A percentile compares a stretch with the other conserved stretches of the same genome.
These are phyloP conservation scores for Euphorbia tirucalli DNA, from an alignment of 345 rosid species.

Conservation along the genomic window DNA sequence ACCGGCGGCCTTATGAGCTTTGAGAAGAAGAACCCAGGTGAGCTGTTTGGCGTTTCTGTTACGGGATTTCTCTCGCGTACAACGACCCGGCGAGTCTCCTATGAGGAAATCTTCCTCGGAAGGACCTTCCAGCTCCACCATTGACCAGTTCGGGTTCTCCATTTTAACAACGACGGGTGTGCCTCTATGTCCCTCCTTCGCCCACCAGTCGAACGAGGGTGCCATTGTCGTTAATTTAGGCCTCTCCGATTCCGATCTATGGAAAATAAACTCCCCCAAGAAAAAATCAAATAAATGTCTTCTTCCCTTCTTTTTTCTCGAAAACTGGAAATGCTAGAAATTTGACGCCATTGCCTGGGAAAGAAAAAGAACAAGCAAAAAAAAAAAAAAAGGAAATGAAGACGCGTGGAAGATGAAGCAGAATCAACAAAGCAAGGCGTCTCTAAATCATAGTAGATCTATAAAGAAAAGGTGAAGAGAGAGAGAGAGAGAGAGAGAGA, in stretches of 20 bases:
- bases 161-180: slow-evolving; percentile 97
- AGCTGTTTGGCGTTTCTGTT: slow-evolving; percentile 96
- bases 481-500: slow-evolving; percentile 1
- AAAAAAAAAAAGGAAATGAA: slow-evolving; percentile 13
- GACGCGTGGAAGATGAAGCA: slow-evolving; percentile 41
- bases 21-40: slow-evolving; percentile 93
- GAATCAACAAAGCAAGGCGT: slow-evolving; percentile 24
- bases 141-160: slow-evolving; percentile 99
- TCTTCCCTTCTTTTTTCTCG: neutral
- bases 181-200: slow-evolving; percentile 64
- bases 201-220: slow-evolving; percentile 82
- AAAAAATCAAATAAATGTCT: neutral
- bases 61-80: slow-evolving; percentile 47
- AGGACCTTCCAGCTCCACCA: slow-evolving; percentile 84
- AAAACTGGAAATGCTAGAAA: slow-evolving; percentile 23
- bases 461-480: slow-evolving; percentile 6
- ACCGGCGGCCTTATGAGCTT: slow-evolving; percentile 94
- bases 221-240: slow-evolving; percentile 45
- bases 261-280: neutral
- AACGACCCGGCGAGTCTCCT: slow-evolving; percentile 32
- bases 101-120: slow-evolving; percentile 69
- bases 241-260: slow-evolving; percentile 12
- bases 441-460: slow-evolving; percentile 33
- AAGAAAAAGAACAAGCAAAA: neutral
- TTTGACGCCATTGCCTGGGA: slow-evolving; percentile 43